Percentiles rank a stretch among this genome's conserved stretches.
phyloP scores from a whole-genome alignment of 2,329 filamentous ascomycete species.

The Cladophialophora chaetospira region DNA sequence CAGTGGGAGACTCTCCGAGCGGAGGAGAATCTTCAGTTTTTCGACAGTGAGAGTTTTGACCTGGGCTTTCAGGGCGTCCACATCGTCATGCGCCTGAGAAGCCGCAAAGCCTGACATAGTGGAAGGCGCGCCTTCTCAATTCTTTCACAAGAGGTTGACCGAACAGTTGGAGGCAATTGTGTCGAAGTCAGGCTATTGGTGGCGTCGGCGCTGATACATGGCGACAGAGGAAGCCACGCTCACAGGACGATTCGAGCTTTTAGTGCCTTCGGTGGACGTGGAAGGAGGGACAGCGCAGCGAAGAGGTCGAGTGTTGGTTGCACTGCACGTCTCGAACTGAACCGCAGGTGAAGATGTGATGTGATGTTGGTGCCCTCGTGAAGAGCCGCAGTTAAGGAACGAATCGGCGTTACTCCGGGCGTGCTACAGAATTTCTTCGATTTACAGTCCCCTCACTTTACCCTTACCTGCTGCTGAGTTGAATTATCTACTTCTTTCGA shows the following conservation, averaged over 20 bases:
- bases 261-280: neutral
- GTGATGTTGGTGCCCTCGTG: constrained; percentile 9
- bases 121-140: constrained; percentile 9
- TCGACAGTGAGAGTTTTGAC: constrained; percentile 61
- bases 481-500: neutral
- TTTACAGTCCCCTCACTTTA: neutral
- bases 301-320: neutral
- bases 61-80: constrained; percentile 39
- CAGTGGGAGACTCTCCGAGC: constrained; percentile 71
- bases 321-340: neutral
- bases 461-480: neutral
- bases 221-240: neutral
- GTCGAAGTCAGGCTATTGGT: constrained; percentile 1
- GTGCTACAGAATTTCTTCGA: neutral
- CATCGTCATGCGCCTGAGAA: constrained; percentile 24
- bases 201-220: constrained; percentile 5
- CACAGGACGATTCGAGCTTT: neutral
- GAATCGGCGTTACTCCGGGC: constrained; percentile 11
- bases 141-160: neutral
- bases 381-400: constrained; percentile 7
- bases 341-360: neutral
- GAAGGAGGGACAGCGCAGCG: neutral
- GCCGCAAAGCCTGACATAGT: constrained; percentile 18
- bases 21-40: constrained; percentile 76
- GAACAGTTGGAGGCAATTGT: neutral